A percentile compares a stretch with the other conserved stretches of the same genome.
Conservation (phyloP, 1,284 basidiomycete species). For the Leucocoprinus gongylophorus region DNA sequence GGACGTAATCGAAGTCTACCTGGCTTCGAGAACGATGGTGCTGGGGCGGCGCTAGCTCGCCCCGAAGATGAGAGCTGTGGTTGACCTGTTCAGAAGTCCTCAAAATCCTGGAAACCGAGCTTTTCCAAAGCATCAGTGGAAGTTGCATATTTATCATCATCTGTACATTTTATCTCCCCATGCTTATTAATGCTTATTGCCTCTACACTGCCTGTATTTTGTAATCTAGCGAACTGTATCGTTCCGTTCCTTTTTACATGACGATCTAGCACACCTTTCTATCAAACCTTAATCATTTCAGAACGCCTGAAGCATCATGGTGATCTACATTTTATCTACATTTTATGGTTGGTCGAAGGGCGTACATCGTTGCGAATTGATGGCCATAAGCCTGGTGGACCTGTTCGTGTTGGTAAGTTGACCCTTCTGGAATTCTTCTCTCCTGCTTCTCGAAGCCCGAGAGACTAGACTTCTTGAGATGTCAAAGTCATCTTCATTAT, state of each 20-base stretch:
- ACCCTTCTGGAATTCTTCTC: neutral
- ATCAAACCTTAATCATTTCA: neutral
- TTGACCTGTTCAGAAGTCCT: slow-evolving; percentile 18
- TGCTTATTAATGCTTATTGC: neutral
- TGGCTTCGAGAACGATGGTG: slow-evolving; percentile 35
- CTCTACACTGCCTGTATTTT: neutral
- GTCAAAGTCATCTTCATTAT: neutral
- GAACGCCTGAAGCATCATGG: neutral
- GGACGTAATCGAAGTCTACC: slow-evolving; percentile 38
- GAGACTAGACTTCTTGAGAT: neutral
- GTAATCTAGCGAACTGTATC: neutral
- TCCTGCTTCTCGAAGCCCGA: neutral
- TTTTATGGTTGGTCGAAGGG: neutral
- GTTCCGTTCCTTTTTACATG: no score
- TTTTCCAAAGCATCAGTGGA: neutral
- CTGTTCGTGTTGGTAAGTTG: neutral
- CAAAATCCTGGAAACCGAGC: slow-evolving; percentile 8
- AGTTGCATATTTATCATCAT: neutral
- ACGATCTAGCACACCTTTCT: neutral
- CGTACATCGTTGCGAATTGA: neutral
- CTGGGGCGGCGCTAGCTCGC: slow-evolving; percentile 6
- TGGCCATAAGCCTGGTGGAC: neutral
- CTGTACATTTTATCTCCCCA: neutral
- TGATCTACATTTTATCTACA: neutral
- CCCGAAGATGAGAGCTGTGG: slow-evolving; percentile 12